Percentiles rank a stretch among this genome's conserved stretches.
Evolutionary conservation across 2,329 filamentous ascomycete species (phyloP).

Genomic region (Cytospora paraplurivora): DNA sequence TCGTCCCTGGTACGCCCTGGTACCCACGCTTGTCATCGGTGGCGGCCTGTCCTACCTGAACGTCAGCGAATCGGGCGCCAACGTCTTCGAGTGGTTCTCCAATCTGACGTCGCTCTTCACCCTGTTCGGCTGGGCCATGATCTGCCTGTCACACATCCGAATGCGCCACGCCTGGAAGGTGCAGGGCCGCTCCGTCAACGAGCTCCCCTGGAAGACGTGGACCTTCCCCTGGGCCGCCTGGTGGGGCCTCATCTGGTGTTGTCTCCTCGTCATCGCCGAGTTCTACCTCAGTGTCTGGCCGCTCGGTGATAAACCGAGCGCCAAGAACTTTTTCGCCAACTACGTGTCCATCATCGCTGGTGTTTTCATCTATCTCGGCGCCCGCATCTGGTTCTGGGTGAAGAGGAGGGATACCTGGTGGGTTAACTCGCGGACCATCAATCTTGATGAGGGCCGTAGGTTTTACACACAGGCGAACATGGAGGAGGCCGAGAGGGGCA

Average conservation of each 20-base stretch:
- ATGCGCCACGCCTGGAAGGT: constrained; percentile 45
- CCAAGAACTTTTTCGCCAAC: constrained; percentile 49
- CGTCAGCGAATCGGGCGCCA: constrained; percentile 42
- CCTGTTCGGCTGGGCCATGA: constrained; percentile 47
- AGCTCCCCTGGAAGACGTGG: constrained; percentile 48
- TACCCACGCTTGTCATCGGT: constrained; percentile 55
- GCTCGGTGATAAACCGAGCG: constrained; percentile 38
- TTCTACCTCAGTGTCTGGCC: constrained; percentile 53
- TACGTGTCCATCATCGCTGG: constrained; percentile 48
- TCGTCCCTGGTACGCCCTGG: constrained; percentile 43
- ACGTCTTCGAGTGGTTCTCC: constrained; percentile 51
- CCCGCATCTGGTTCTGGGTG: constrained; percentile 42
- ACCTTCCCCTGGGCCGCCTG: constrained; percentile 46
- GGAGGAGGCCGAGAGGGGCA: constrained; percentile 18
- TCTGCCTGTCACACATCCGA: constrained; percentile 46
- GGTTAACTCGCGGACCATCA: constrained; percentile 37
- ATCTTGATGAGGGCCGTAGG: constrained; percentile 38
- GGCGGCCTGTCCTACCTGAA: constrained; percentile 47
- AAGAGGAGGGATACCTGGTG: constrained; percentile 37
- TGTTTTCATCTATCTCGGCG: constrained; percentile 44
- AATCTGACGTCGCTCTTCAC: constrained; percentile 49
- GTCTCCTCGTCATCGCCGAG: constrained; percentile 47
- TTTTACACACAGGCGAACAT: constrained; percentile 26
- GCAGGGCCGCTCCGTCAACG: constrained; percentile 40
- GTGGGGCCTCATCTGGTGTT: constrained; percentile 48